Evolutionary conservation across 129 eudicot species (phyloP).

Genomic region (Flaveria bidentis): DNA sequence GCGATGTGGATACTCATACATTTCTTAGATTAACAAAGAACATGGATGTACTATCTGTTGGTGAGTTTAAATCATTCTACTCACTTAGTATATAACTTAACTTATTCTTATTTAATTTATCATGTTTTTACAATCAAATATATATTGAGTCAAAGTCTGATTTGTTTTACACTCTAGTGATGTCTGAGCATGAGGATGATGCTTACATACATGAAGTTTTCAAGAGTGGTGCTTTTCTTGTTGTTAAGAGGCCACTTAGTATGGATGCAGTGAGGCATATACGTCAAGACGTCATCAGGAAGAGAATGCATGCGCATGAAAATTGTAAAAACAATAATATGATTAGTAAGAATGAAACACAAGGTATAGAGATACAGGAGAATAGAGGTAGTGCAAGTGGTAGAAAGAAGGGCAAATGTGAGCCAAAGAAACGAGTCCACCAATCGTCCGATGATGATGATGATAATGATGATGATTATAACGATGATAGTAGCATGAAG

Average conservation of each 20-base stretch:
- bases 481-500: constrained; percentile 4
- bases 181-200: constrained; percentile 38
- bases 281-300: constrained; percentile 36
- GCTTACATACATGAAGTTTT: constrained; percentile 23
- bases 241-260: constrained; percentile 36
- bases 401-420: neutral
- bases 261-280: constrained; percentile 30
- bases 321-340: neutral
- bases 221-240: constrained; percentile 40
- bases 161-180: constrained; percentile 25
- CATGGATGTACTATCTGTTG: constrained; percentile 25
- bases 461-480: neutral
- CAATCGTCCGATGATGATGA: neutral
- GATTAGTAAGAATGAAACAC: neutral
- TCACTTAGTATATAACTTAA: neutral
- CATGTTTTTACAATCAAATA: neutral
- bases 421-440: neutral
- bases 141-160: neutral
- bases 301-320: constrained; percentile 22
- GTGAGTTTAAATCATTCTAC: constrained; percentile 23
- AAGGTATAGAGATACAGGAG: neutral
- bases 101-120: neutral
- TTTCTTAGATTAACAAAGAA: constrained; percentile 29
- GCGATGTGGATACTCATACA: constrained; percentile 25
- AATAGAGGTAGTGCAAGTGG: neutral